Base-by-base conservation (phyloP, 1,284 basidiomycete genomes). In the Ceratobasidium sp. region DNA sequence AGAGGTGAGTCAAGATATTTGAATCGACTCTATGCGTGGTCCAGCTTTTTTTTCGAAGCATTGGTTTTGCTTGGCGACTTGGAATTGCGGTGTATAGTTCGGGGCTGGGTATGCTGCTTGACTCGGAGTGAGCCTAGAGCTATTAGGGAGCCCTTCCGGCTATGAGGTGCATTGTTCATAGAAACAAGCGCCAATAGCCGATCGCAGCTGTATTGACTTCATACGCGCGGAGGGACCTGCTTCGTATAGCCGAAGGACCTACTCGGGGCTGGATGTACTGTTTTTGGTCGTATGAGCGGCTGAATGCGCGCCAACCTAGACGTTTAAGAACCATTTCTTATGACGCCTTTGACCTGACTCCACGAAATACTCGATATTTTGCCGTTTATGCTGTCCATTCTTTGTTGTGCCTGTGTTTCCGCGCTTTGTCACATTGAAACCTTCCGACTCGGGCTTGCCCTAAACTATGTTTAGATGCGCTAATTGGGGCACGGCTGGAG, bases 371-470 rank as follows among this genome's bases (percentile, higher is more conserved):
- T 50, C n/a, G 48, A 15, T 20, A 50, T 50, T 44, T 64, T 42
- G 61, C 61, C 61, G 61, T 46, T 46, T 44, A 64, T 64, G 61
- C 61, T 44, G 61, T 62, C 13, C 61, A 4, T 20, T 10, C 38
- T 44, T 64, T 64, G 61, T 64, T n/a, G n/a, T 44, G 61, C 61
- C 42, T 64, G 23, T 64, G 42, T 42, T 23, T 64, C 17, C 17
- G 61, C 61, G 61, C 61, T 64, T 64, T 64, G 6, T 46, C 40
- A n/a, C 61, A 12, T 26, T 17, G 23, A n/a, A 64, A 15, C 23
- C n/a, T 42, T 46, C 61, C 40, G 23, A 6, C 23, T 44, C n/a
- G 6, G 59, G 38, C 33, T 46, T 33, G 38, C 61, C 42, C 44
- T 64, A n/a, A 26, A 12, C 20, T 44, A 20, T n/a, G 23, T 26